Conservation (phyloP, 1,139 yeast genomes). For the Saccharomyces hybrid region DNA sequence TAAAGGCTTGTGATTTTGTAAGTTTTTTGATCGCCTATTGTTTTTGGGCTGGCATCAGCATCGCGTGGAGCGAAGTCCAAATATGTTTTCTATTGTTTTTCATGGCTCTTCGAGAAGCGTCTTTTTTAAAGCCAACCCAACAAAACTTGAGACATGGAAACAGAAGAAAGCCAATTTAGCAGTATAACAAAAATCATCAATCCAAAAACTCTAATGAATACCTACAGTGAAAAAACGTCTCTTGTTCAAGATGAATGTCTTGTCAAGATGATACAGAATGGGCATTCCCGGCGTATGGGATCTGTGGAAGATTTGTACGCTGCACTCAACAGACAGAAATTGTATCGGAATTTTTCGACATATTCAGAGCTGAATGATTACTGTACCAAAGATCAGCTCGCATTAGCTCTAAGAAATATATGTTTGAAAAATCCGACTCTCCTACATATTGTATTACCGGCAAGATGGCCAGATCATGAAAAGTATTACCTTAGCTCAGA, state of each 20-base stretch:
- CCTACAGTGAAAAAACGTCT: neutral
- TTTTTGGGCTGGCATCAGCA: neutral
- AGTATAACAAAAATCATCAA: neutral
- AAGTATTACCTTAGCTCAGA: slow-evolving; percentile 7
- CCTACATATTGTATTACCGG: slow-evolving; percentile 5
- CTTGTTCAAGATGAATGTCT: neutral
- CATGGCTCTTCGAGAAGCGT: neutral
- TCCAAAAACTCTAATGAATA: neutral
- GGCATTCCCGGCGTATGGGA: slow-evolving; percentile 12
- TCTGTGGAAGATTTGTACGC: slow-evolving; percentile 9
- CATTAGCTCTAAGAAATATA: slow-evolving; percentile 7
- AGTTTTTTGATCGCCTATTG: no score
- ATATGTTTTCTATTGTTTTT: neutral
- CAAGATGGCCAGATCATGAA: slow-evolving; percentile 3
- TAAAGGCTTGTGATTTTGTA: neutral
- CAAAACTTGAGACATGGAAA: neutral
- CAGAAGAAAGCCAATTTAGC: neutral
- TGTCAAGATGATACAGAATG: neutral
- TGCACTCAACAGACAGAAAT: slow-evolving; percentile 7
- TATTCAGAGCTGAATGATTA: slow-evolving; percentile 6
- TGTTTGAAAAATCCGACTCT: slow-evolving; percentile 9
- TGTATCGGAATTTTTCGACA: slow-evolving; percentile 8
- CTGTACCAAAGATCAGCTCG: slow-evolving; percentile 5
- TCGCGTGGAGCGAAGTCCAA: neutral
- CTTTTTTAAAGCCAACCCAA: neutral